Base-by-base conservation (phyloP, 2,329 filamentous ascomycete species). In the Lachnellula suecica region DNA sequence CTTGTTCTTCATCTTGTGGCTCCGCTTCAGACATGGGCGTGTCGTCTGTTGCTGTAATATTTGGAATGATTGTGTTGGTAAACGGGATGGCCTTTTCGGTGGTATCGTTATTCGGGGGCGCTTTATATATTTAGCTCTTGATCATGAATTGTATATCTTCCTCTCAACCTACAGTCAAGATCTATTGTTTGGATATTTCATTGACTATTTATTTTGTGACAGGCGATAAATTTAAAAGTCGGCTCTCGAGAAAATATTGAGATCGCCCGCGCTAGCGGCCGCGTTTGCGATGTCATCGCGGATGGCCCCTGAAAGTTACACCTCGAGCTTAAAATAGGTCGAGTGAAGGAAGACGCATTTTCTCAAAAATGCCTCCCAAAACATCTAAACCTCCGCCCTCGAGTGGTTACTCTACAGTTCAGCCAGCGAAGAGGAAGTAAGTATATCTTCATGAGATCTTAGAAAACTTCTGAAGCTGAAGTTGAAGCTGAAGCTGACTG, bases 321-420 rank as follows among this genome's bases (percentile, higher is more conserved):
- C n/a, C n/a, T n/a, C n/a, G n/a, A n/a, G n/a, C n/a, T n/a, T n/a
- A n/a, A n/a, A n/a, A n/a, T n/a, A n/a, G n/a, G n/a, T n/a, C n/a
- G n/a, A n/a, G n/a, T n/a, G n/a, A n/a, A n/a, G n/a, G n/a, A n/a
- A n/a, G n/a, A n/a, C n/a, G n/a, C n/a, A n/a, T n/a, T n/a, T n/a
- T 35, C 40, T 43, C 24, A 56, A 70, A 57, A 57, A 77, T 77
- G 74, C 69, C 75, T 60, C 68, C 74, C 35, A 67, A 65, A 51
- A 38, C 50, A 41, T 52, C 19, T 29, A 53, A 51, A 56, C 31
- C 17, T 29, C 45, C 50, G 29, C 38, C 46, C n/a, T 29, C 44
- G 10, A 46, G 46, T 15, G 51, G 45, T 22, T 27, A 51, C 13
- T 43, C 51, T 49, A 27, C 51, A 55, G 49, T 44, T 52, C 48